Evolutionary conservation across 371 early-diverging fungal genomes (phyloP).

Genomic region (Choanephora cucurbitarum): DNA sequence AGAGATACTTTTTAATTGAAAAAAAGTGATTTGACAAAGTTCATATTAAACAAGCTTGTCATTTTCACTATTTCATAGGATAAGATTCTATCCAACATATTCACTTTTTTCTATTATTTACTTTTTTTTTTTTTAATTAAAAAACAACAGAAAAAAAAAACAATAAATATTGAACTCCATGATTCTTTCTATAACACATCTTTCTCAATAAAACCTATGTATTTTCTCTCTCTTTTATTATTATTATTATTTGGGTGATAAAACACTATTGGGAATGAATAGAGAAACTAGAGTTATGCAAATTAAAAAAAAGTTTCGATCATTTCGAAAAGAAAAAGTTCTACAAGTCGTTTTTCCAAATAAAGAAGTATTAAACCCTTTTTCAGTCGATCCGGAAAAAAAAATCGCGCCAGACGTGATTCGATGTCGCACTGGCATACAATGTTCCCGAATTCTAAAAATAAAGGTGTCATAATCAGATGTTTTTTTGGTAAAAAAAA

Average conservation of each 20-base stretch:
- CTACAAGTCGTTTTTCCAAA: conserved; percentile 9
- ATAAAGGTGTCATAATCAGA: neutral
- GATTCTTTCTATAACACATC: too few relatives aligned
- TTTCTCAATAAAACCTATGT: too few relatives aligned
- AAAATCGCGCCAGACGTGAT: neutral
- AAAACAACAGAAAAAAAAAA: conserved; percentile 18
- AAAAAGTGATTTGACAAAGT: too few relatives aligned
- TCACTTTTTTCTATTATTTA: conserved; percentile 12
- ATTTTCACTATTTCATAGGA: too few relatives aligned
- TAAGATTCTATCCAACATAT: too few relatives aligned
- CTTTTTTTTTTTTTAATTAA: conserved; percentile 16
- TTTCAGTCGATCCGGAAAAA: conserved; percentile 1
- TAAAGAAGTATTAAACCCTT: conserved; percentile 24
- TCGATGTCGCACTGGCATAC: conserved; percentile 3
- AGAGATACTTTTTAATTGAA: conserved; percentile 8
- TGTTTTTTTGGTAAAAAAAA: neutral
- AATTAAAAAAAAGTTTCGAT: conserved; percentile 6
- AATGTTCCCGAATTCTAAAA: neutral
- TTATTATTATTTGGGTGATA: neutral
- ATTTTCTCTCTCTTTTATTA: too few relatives aligned
- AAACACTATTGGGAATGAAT: conserved; percentile 30
- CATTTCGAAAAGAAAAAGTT: conserved; percentile 1
- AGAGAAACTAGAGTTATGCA: conserved; percentile 6
- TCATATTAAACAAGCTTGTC: too few relatives aligned
- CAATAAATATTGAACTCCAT: conserved; percentile 19